Percentiles rank a stretch among this genome's conserved stretches.
These are phyloP conservation scores for Coemansia sp. DNA, from an alignment of 192 early-diverging fungal species.

Conservation along the genomic window DNA sequence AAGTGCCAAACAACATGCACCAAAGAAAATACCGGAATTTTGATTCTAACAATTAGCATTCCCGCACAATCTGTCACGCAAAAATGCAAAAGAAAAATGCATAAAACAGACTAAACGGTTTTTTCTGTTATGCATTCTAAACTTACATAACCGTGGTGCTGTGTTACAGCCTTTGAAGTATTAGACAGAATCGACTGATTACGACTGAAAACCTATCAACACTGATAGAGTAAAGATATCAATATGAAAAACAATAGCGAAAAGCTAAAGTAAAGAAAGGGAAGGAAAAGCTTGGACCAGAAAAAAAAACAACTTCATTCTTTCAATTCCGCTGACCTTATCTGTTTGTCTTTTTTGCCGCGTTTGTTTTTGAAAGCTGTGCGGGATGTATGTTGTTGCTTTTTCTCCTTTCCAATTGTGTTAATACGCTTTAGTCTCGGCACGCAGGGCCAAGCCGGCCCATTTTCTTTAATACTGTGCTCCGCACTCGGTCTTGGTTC, in stretches of 20 bases:
- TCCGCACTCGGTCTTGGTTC: background rate
- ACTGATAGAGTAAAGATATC: background rate
- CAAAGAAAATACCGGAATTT: background rate
- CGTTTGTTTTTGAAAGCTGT: background rate
- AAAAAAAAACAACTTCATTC: background rate
- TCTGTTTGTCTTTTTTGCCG: background rate
- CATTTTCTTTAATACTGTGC: background rate
- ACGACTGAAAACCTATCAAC: constrained; percentile 1
- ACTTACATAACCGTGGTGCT: background rate
- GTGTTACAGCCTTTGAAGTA: background rate
- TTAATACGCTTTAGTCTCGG: too few species aligned
- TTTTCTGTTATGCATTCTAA: background rate
- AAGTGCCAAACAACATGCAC: background rate
- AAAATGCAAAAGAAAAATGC: background rate
- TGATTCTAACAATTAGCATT: background rate
- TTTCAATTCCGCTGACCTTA: too few species aligned
- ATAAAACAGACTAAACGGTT: background rate
- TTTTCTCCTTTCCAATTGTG: background rate
- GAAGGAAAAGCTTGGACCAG: background rate
- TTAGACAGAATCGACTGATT: background rate
- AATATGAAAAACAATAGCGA: background rate
- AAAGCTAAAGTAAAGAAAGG: background rate
- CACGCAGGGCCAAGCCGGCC: background rate
- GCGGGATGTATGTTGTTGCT: background rate
- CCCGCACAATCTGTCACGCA: background rate